These are phyloP conservation scores for Crithidia fasciculata DNA, from an alignment of 208 protist species.

Conservation along the genomic window DNA sequence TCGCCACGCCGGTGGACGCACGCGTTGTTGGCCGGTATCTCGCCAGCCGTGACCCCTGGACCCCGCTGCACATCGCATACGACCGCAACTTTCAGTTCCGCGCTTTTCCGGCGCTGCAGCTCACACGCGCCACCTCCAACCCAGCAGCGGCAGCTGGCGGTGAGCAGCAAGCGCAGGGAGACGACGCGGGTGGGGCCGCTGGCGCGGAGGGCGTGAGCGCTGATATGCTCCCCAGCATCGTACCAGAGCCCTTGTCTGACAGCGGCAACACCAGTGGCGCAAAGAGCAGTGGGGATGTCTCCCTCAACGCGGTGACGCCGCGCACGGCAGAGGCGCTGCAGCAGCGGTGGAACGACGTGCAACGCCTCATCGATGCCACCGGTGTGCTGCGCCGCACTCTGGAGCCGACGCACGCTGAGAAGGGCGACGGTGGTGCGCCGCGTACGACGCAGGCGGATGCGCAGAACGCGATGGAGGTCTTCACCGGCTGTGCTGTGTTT, in stretches of 20 bases:
- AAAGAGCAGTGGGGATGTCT: neutral
- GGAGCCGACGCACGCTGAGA: neutral
- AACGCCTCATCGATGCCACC: constrained; percentile 54
- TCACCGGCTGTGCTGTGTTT: constrained; percentile 80
- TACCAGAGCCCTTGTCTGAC: constrained; percentile 3
- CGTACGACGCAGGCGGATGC: constrained; percentile 10
- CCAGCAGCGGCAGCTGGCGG: neutral
- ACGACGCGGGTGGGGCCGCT: constrained; percentile 1
- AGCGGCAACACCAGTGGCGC: neutral
- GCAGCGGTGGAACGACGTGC: constrained; percentile 72
- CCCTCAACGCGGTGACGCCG: constrained; percentile 3
- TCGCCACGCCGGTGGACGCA: constrained; percentile 63
- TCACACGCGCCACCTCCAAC: constrained; percentile 7
- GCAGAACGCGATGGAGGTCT: constrained; percentile 73
- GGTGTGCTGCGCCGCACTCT: constrained; percentile 27
- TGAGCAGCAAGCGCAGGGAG: neutral
- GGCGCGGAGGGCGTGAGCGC: constrained; percentile 32
- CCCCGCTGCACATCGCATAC: constrained; percentile 60
- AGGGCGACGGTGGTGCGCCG: no score
- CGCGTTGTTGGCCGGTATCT: constrained; percentile 85
- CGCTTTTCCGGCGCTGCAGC: constrained; percentile 50
- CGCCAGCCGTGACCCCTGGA: constrained; percentile 74
- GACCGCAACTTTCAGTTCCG: constrained; percentile 59
- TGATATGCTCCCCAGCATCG: constrained; percentile 15
- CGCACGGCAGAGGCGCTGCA: constrained; percentile 62